A percentile compares a stretch with the other conserved stretches of the same genome.
phyloP scores from a whole-genome alignment of 2,329 filamentous ascomycete genomes.

The Penicillium concentricum region DNA sequence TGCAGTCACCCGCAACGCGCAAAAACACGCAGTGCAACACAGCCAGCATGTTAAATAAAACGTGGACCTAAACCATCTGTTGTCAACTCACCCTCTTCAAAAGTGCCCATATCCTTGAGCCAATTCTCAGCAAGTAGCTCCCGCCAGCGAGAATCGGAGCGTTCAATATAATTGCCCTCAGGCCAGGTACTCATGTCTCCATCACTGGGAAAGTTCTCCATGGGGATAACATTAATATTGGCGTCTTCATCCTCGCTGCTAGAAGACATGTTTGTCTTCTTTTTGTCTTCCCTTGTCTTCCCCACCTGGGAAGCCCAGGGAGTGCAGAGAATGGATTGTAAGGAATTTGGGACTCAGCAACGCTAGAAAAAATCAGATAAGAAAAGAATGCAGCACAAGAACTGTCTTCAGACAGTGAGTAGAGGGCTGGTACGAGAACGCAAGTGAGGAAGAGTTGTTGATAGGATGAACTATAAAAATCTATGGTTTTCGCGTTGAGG shows the following conservation, averaged over 20 bases:
- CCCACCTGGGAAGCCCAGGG: background rate
- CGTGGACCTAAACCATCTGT: background rate
- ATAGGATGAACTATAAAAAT: background rate
- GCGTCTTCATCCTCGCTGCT: constrained; percentile 19
- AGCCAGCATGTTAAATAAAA: background rate
- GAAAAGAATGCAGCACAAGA: background rate
- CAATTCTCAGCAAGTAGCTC: constrained; percentile 50
- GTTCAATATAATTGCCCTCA: constrained; percentile 15
- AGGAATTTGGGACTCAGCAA: background rate
- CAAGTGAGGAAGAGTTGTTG: background rate
- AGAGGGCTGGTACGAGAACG: background rate
- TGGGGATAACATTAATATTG: constrained; percentile 31
- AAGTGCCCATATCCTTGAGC: constrained; percentile 46
- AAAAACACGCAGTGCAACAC: background rate
- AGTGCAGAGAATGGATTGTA: background rate
- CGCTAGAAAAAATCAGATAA: background rate
- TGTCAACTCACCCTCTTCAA: constrained; percentile 33
- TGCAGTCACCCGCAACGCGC: background rate
- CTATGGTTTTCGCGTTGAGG: background rate
- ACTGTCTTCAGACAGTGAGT: background rate
- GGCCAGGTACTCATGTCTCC: constrained; percentile 41
- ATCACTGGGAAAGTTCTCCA: constrained; percentile 39
- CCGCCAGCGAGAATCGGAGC: constrained; percentile 47
- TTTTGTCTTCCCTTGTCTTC: background rate
- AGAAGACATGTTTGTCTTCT: constrained; percentile 1